These are phyloP conservation scores for Theileria sp. DNA, from an alignment of 169 alveolate genomes.

Conservation along the genomic window DNA sequence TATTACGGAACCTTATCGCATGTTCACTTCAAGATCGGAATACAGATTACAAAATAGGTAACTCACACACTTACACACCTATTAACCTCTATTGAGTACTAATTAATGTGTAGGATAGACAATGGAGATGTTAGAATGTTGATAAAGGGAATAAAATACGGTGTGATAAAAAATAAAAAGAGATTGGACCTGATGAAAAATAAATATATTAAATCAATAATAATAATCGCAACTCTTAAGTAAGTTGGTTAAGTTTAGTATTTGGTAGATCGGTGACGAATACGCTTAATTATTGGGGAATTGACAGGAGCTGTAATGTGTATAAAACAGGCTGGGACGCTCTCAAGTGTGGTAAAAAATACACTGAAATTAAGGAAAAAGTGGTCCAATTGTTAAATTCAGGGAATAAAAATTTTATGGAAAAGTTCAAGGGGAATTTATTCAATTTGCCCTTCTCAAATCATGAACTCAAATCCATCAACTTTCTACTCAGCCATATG, in stretches of 20 bases:
- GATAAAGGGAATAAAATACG: slow-evolving; percentile 74
- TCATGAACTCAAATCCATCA: slow-evolving; percentile 41
- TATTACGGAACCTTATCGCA: slow-evolving; percentile 86
- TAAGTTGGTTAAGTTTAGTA: background rate
- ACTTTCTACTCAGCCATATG: background rate
- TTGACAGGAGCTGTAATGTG: slow-evolving; percentile 3
- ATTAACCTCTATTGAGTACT: background rate
- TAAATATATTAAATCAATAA: slow-evolving; percentile 46
- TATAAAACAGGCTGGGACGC: slow-evolving; percentile 48
- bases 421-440: background rate
- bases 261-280: slow-evolving; percentile 15
- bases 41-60: slow-evolving; percentile 77
- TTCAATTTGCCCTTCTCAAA: slow-evolving; percentile 26
- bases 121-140: slow-evolving; percentile 84
- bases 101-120: slow-evolving; percentile 60
- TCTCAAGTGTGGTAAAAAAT: background rate
- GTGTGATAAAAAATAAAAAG: slow-evolving; percentile 65
- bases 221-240: slow-evolving; percentile 38
- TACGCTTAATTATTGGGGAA: slow-evolving; percentile 35
- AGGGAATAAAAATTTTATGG: background rate
- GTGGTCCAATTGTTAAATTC: background rate
- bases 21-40: slow-evolving; percentile 89
- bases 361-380: background rate
- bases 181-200: slow-evolving; percentile 62
- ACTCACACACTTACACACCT: background rate